These are phyloP conservation scores for Millerozyma miso DNA, from an alignment of 805 yeast species.

Conservation along the genomic window DNA sequence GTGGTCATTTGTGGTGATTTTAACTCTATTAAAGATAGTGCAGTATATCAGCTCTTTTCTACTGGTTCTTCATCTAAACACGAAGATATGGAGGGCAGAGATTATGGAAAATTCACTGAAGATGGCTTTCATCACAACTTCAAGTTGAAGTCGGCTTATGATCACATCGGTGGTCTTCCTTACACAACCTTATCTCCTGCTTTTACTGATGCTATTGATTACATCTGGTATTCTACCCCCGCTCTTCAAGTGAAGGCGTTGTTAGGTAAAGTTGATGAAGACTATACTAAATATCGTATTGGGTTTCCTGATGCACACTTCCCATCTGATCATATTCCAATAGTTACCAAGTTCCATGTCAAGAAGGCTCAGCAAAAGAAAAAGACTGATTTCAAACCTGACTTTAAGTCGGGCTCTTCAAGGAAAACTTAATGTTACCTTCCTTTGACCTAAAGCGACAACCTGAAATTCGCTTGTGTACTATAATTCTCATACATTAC, in stretches of 20 bases:
- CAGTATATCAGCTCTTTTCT: slow-evolving; percentile 86
- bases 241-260: slow-evolving; percentile 80
- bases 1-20: slow-evolving; percentile 91
- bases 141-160: slow-evolving; percentile 80
- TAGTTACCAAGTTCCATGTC: slow-evolving; percentile 73
- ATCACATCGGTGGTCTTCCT: slow-evolving; percentile 81
- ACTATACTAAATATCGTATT: slow-evolving; percentile 69
- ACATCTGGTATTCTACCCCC: slow-evolving; percentile 88
- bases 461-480: background rate
- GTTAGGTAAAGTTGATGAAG: slow-evolving; percentile 77
- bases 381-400: slow-evolving; percentile 43
- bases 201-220: slow-evolving; percentile 90
- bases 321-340: slow-evolving; percentile 94
- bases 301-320: slow-evolving; percentile 93
- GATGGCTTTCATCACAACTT: slow-evolving; percentile 83
- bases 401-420: slow-evolving; percentile 38
- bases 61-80: slow-evolving; percentile 79
- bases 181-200: slow-evolving; percentile 93
- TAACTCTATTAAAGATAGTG: slow-evolving; percentile 81
- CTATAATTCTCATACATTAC: background rate
- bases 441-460: background rate
- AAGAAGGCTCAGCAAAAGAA: slow-evolving; percentile 37
- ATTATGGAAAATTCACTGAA: slow-evolving; percentile 86
- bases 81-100: slow-evolving; percentile 76
- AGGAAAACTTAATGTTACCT: slow-evolving; percentile 30